Percentiles rank a stretch among this genome's conserved stretches.
phyloP scores from a whole-genome alignment of 352 stramenopile species.

The Achlya hypogyna region DNA sequence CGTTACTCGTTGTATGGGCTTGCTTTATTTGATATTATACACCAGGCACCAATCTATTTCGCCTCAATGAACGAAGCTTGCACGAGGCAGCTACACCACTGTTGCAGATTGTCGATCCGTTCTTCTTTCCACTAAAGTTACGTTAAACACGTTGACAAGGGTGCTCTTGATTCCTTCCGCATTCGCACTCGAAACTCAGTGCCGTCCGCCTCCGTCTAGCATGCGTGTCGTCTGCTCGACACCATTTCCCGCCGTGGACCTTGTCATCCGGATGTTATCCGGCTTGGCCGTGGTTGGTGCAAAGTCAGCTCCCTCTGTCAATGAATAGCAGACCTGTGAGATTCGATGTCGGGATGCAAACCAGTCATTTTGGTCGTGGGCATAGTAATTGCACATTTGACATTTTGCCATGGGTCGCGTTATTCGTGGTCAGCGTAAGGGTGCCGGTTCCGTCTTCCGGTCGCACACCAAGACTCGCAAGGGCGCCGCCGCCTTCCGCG shows the following conservation, averaged over 20 bases:
- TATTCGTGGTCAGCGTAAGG: constrained; percentile 85
- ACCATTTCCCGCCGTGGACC: no score
- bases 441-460: constrained; percentile 74
- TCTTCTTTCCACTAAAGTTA: no score
- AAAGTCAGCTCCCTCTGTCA: neutral
- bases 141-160: no score
- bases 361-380: constrained; percentile 16
- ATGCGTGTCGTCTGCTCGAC: neutral
- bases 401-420: constrained; percentile 85
- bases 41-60: no score
- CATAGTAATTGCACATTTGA: constrained; percentile 36
- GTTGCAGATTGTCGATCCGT: no score
- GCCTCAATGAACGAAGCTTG: no score
- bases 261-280: neutral
- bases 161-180: no score
- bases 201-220: no score
- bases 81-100: no score
- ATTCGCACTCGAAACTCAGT: no score
- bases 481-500: constrained; percentile 59
- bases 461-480: constrained; percentile 78
- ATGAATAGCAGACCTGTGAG: neutral
- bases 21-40: no score
- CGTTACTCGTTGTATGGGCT: no score
- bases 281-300: neutral
- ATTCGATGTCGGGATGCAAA: neutral